phyloP scores from a whole-genome alignment of 805 yeast genomes.

The Yamadazyma akitaensis region DNA sequence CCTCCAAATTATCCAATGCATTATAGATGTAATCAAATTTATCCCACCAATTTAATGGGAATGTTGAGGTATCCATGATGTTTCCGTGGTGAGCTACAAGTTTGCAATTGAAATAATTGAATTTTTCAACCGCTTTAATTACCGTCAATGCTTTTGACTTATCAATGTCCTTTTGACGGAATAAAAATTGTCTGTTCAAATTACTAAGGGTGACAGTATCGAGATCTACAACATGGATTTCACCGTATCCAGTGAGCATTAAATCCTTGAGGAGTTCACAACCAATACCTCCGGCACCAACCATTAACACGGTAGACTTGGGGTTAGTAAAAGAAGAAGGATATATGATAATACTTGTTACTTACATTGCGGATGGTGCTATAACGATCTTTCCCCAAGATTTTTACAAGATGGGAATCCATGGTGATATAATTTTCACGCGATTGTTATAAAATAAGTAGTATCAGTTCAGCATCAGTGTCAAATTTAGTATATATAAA shows the following conservation, averaged over 20 bases:
- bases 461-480: not conserved
- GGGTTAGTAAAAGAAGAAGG: not conserved
- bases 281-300: slow-evolving; percentile 97
- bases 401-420: slow-evolving; percentile 40
- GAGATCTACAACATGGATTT: slow-evolving; percentile 87
- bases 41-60: slow-evolving; percentile 69
- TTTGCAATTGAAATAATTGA: slow-evolving; percentile 58
- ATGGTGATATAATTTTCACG: slow-evolving; percentile 14
- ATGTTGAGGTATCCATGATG: slow-evolving; percentile 70
- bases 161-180: slow-evolving; percentile 85
- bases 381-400: slow-evolving; percentile 23
- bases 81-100: slow-evolving; percentile 82
- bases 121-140: slow-evolving; percentile 70
- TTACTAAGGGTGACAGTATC: slow-evolving; percentile 94
- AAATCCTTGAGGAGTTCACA: slow-evolving; percentile 85
- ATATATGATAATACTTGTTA: not conserved
- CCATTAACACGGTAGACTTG: slow-evolving; percentile 62
- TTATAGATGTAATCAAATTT: slow-evolving; percentile 81
- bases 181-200: slow-evolving; percentile 88
- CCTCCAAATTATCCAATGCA: slow-evolving; percentile 91
- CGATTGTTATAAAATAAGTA: not conserved
- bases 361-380: slow-evolving; percentile 6
- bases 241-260: slow-evolving; percentile 76
- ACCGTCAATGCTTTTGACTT: slow-evolving; percentile 86
- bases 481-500: too few relatives aligned